A percentile compares a stretch with the other conserved stretches of the same genome.
These are phyloP conservation scores for Crithidia acanthocephali DNA, from an alignment of 208 protist genomes.

Conservation along the genomic window DNA sequence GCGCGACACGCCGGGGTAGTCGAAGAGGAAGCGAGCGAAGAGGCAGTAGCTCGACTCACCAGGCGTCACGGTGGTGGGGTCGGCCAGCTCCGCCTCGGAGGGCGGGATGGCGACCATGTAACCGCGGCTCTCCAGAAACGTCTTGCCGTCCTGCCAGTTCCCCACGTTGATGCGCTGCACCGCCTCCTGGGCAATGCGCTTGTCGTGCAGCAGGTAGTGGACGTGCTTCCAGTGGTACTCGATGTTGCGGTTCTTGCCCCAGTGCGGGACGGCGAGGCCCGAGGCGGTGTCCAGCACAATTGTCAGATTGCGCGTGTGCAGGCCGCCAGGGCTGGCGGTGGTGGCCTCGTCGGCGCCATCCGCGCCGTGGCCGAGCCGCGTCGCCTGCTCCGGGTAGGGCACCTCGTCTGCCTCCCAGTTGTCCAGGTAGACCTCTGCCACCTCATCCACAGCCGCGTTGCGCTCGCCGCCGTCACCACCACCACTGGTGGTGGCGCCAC, in stretches of 20 bases:
- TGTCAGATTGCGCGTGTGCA: conserved; percentile 13
- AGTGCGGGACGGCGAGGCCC: conserved; percentile 18
- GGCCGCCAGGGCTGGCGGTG: neutral
- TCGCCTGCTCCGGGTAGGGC: neutral
- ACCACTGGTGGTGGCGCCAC: neutral
- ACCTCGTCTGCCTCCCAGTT: conserved; percentile 37
- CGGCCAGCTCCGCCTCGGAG: conserved; percentile 28
- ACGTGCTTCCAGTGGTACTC: conserved; percentile 91
- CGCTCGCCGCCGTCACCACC: neutral
- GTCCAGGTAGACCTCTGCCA: conserved; percentile 44
- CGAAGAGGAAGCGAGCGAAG: conserved; percentile 79
- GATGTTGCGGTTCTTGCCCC: conserved; percentile 39
- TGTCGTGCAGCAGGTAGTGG: conserved; percentile 80
- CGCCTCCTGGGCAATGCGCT: conserved; percentile 68
- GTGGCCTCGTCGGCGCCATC: conserved; percentile 11
- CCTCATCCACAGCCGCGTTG: conserved; percentile 14
- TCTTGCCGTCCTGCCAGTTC: conserved; percentile 74
- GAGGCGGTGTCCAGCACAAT: conserved; percentile 9
- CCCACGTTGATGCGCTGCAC: conserved; percentile 62
- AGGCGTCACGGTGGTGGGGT: conserved; percentile 12
- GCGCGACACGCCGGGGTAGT: conserved; percentile 68
- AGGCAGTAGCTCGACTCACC: conserved; percentile 40
- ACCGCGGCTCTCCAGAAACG: conserved; percentile 53
- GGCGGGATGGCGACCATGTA: conserved; percentile 40
- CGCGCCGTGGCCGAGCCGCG: neutral